Conservation (phyloP, 331 rosid species). For the Acacia pycnantha region DNA sequence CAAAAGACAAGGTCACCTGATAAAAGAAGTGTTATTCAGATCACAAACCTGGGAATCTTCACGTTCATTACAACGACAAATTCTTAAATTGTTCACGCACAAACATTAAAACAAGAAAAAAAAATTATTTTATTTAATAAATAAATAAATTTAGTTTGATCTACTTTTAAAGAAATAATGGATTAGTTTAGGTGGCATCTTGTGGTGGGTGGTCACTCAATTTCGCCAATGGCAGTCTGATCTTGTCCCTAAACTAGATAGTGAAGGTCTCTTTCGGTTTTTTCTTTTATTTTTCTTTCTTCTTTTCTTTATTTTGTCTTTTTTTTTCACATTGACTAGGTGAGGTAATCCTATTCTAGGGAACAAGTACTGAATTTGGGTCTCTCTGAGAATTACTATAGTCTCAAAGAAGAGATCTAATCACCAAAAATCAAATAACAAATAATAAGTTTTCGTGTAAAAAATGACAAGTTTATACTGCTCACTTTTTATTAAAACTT, state of each 20-base stretch:
- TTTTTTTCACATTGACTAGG: too few species aligned
- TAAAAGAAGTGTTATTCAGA: too few species aligned
- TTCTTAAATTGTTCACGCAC: background rate
- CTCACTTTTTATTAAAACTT: too few species aligned
- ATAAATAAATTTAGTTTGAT: background rate
- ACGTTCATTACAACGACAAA: background rate
- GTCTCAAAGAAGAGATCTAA: too few species aligned
- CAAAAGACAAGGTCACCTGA: too few species aligned
- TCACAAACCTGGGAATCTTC: conserved; percentile 8
- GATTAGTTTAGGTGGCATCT: background rate
- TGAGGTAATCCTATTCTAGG: too few species aligned
- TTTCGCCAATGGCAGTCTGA: conserved; percentile 26
- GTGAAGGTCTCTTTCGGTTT: background rate
- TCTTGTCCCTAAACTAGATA: background rate
- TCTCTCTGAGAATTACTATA: too few species aligned
- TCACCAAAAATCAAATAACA: too few species aligned
- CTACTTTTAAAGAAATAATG: background rate
- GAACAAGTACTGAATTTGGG: too few species aligned
- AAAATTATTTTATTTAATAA: background rate
- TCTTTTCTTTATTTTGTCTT: too few species aligned
- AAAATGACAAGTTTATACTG: too few species aligned
- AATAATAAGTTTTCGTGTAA: too few species aligned
- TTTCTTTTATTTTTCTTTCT: background rate
- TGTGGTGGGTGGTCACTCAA: background rate
- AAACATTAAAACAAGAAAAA: background rate